Base-by-base conservation (phyloP, 129 eudicot species). In the Rutidosis leptorrhynchoides region DNA sequence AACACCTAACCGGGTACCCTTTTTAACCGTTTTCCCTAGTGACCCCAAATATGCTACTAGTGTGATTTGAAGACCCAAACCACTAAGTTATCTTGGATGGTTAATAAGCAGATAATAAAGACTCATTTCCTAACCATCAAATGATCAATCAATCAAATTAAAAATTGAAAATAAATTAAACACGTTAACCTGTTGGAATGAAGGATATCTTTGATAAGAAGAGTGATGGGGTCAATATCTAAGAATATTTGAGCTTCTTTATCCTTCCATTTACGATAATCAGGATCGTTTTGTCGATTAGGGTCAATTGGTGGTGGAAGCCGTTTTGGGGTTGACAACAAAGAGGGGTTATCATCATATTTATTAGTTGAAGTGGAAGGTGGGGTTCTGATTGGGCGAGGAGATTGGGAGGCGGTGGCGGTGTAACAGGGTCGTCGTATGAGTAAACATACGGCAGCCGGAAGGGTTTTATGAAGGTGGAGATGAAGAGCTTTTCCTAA, bases 241-340 rank as follows among this genome's bases (percentile, higher is more conserved):
- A 25, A 42, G 19, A 86, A 64, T 33, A 94, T 94, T 55, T 83
- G 79, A 0, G 85, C 79, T 68, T 94, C 95, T 62, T 84, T 84
- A 55, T 73, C 87, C 65, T 84, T 83, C 97, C 97, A 87, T n/a
- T 77, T 83, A 45, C 85, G 74, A 65, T 71, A 82, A 77, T 84
- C 82, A 14, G 86, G 89, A 58, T 79, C 82, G 9, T 78, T 78
- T 48, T 76, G 79, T 67, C 70, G 63, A 60, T 80, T 71, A 0
- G 84, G 64, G 54, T 67, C 58, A 20, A 80, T 82, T 4, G 74
- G 79, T 26, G 80, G 79, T 7, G 69, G 80, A 19, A 79, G 77
- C n/a, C 27, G 27, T 5, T 24, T 62, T 43, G 55, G n/a, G 63
- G 30, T 43, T 32, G 23, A 26, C 17, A 67, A 29, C 4, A 73